These are phyloP conservation scores for Chalciporus chontae DNA, from an alignment of 768 basidiomycete genomes.

Conservation along the genomic window DNA sequence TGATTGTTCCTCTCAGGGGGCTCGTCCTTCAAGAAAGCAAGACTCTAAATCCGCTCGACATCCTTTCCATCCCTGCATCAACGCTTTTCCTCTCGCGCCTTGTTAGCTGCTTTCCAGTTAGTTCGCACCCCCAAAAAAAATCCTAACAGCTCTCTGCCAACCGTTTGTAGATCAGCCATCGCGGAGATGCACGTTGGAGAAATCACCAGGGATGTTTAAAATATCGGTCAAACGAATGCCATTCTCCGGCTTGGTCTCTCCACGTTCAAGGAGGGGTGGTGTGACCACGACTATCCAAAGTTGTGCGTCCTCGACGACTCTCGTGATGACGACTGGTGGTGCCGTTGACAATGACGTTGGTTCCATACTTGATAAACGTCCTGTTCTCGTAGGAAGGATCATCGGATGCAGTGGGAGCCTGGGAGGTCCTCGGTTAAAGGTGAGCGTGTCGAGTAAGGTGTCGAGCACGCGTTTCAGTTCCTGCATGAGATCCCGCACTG, in stretches of 20 bases:
- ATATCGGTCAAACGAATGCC: background rate
- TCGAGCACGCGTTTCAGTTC: too few species aligned
- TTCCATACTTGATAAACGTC: conserved; percentile 4
- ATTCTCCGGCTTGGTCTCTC: background rate
- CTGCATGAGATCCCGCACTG: conserved; percentile 5
- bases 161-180: too few species aligned
- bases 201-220: background rate
- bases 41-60: too few species aligned
- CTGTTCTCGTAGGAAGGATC: conserved; percentile 10
- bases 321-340: background rate
- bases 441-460: conserved; percentile 7
- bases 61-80: too few species aligned
- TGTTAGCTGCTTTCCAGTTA: too few species aligned
- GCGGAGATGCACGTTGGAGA: background rate
- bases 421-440: conserved; percentile 2
- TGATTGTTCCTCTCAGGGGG: background rate
- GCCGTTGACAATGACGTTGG: background rate
- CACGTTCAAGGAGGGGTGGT: background rate
- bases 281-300: conserved; percentile 6
- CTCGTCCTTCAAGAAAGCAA: too few species aligned
- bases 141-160: too few species aligned
- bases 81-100: too few species aligned
- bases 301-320: background rate
- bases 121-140: too few species aligned
- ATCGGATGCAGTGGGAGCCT: too few species aligned